Percentiles rank a stretch among this genome's conserved stretches.
These are phyloP conservation scores for Ruellia speciosa DNA, from an alignment of 305 asterid species.

Conservation along the genomic window DNA sequence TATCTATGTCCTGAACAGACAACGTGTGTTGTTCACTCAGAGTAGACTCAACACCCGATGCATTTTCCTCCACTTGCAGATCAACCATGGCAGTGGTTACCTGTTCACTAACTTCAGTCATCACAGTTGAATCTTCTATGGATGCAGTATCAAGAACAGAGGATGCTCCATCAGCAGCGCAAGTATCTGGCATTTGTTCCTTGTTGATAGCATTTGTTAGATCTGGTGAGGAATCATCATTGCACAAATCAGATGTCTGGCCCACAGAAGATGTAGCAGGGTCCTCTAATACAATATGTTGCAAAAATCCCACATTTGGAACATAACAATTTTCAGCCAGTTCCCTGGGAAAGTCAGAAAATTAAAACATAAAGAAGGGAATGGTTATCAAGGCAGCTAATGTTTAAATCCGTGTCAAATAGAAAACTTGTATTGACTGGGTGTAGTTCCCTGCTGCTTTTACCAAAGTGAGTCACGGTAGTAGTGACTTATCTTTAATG, in stretches of 20 bases:
- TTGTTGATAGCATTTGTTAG: conserved; percentile 28
- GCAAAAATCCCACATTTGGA: conserved; percentile 85
- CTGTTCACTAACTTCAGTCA: conserved; percentile 44
- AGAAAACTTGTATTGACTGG: conserved; percentile 3
- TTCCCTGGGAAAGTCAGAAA: conserved; percentile 53
- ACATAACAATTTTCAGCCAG: conserved; percentile 61
- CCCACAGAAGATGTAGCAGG: conserved; percentile 46
- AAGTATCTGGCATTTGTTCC: conserved; percentile 30
- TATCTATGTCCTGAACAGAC: conserved; percentile 68
- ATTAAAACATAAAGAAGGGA: background rate
- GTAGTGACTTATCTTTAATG: conserved; percentile 67
- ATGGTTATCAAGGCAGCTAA: conserved; percentile 8
- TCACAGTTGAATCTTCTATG: conserved; percentile 22
- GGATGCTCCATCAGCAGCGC: conserved; percentile 31
- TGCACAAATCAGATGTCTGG: conserved; percentile 45
- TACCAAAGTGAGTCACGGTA: conserved; percentile 88
- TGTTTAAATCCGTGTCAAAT: conserved; percentile 7
- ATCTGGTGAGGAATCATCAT: conserved; percentile 42
- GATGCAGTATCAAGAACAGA: conserved; percentile 27
- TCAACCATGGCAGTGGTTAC: conserved; percentile 39
- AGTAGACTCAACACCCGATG: conserved; percentile 34
- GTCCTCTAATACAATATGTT: conserved; percentile 78
- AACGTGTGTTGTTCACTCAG: conserved; percentile 42
- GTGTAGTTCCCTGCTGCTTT: conserved; percentile 14
- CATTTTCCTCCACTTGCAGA: conserved; percentile 43